Percentiles rank a stretch among this genome's conserved stretches.
Conservation (phyloP, 768 basidiomycete species). For the Galerina marginata region DNA sequence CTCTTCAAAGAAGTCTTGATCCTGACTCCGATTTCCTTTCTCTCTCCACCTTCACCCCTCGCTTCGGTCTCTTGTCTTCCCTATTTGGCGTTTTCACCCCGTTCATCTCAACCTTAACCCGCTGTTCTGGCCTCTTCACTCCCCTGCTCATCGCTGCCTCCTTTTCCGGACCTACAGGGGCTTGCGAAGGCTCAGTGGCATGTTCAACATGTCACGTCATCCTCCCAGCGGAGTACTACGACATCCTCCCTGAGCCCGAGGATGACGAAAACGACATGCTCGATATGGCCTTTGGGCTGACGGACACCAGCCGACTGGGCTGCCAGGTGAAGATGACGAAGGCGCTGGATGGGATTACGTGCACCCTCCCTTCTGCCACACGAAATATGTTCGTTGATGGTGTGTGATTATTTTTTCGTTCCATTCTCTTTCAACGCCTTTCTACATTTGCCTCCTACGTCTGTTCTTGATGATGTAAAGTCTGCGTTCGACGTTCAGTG, state of each 20-base stretch:
- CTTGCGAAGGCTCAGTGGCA: constrained; percentile 95
- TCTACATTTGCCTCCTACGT: background rate
- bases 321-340: constrained; percentile 80
- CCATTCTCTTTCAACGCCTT: background rate
- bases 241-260: constrained; percentile 88
- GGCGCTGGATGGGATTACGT: constrained; percentile 84
- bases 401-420: constrained; percentile 37
- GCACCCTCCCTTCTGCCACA: constrained; percentile 88
- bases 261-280: constrained; percentile 99
- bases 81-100: background rate
- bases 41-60: background rate
- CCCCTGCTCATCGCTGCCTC: background rate
- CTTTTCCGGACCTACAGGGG: constrained; percentile 56
- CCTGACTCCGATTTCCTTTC: background rate
- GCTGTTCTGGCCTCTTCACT: constrained; percentile 1
- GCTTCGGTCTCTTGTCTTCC: background rate
- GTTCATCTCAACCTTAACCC: background rate
- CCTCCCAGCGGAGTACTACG: constrained; percentile 79
- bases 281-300: constrained; percentile 96
- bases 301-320: constrained; percentile 87
- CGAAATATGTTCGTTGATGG: constrained; percentile 98
- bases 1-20: background rate
- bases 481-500: background rate
- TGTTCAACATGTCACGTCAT: constrained; percentile 99
- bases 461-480: background rate